Percentiles rank a stretch among this genome's conserved stretches.
These are phyloP conservation scores for Trypethelium eluteriae DNA, from an alignment of 495 filamentous ascomycete species.

Conservation along the genomic window DNA sequence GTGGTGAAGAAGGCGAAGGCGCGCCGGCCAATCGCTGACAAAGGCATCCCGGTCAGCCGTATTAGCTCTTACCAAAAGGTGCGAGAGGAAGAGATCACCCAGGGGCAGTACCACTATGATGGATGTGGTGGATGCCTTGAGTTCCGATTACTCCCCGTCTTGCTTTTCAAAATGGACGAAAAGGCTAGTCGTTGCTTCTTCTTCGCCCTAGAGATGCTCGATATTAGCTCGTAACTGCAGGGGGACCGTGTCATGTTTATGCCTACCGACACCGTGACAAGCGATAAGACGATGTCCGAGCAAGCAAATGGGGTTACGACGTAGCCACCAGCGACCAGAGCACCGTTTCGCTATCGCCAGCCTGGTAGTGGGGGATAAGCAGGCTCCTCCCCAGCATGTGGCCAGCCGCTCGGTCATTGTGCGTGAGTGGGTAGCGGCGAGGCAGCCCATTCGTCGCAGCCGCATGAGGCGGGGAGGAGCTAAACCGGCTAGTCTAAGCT, in stretches of 20 bases:
- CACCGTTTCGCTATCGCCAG: constrained; percentile 4
- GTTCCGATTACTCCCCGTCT: background rate
- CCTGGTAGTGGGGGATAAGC: constrained; percentile 2
- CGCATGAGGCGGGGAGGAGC: background rate
- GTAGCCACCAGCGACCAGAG: background rate
- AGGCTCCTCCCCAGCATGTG: constrained; percentile 1
- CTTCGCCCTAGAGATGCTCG: background rate
- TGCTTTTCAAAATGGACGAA: background rate
- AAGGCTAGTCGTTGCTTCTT: background rate
- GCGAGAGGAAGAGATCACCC: background rate
- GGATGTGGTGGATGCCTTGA: background rate
- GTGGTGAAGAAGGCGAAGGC: background rate
- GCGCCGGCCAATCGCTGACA: background rate
- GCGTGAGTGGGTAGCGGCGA: background rate
- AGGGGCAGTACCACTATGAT: background rate
- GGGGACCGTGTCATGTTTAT: background rate
- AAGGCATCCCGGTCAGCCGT: constrained; percentile 4
- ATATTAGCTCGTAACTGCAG: background rate
- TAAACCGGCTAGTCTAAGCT: no score
- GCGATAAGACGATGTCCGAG: constrained; percentile 3
- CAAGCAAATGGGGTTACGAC: background rate
- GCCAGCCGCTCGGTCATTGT: constrained; percentile 5
- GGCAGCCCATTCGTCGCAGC: background rate
- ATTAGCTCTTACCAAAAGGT: background rate
- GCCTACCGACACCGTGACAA: background rate